phyloP scores from a whole-genome alignment of 2,329 filamentous ascomycete genomes.

The Claviceps fusiformis region DNA sequence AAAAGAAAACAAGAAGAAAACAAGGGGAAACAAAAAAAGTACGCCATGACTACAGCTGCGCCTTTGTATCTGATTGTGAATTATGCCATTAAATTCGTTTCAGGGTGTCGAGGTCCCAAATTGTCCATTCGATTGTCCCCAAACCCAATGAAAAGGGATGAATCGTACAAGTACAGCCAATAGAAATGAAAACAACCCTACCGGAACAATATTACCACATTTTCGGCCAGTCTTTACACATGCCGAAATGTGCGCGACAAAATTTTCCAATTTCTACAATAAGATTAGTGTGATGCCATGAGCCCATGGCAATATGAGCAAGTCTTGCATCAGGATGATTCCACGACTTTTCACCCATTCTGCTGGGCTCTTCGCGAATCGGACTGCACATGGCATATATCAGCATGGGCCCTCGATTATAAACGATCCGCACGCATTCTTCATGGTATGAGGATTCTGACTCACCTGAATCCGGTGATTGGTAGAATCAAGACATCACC shows the following conservation, averaged over 20 bases:
- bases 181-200: background rate
- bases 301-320: slow-evolving; percentile 9
- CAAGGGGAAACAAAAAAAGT: no score
- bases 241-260: slow-evolving; percentile 9
- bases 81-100: no score
- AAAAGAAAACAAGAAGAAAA: no score
- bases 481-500: slow-evolving; percentile 10
- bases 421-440: no score
- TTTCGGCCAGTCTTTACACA: slow-evolving; percentile 10
- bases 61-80: no score
- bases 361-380: slow-evolving; percentile 7
- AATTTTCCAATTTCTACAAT: slow-evolving; percentile 11
- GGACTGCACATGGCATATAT: slow-evolving; percentile 2
- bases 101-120: no score
- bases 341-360: slow-evolving; percentile 11
- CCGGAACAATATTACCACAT: slow-evolving; percentile 1
- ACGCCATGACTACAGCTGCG: no score
- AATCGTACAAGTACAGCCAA: background rate
- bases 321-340: slow-evolving; percentile 10
- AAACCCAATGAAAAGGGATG: no score
- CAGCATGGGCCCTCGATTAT: background rate
- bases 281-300: slow-evolving; percentile 10
- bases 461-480: slow-evolving; percentile 12
- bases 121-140: no score
- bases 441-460: background rate